Evolutionary conservation across 2,329 filamentous ascomycete species (phyloP).

Genomic region (Lachnellula suecica): DNA sequence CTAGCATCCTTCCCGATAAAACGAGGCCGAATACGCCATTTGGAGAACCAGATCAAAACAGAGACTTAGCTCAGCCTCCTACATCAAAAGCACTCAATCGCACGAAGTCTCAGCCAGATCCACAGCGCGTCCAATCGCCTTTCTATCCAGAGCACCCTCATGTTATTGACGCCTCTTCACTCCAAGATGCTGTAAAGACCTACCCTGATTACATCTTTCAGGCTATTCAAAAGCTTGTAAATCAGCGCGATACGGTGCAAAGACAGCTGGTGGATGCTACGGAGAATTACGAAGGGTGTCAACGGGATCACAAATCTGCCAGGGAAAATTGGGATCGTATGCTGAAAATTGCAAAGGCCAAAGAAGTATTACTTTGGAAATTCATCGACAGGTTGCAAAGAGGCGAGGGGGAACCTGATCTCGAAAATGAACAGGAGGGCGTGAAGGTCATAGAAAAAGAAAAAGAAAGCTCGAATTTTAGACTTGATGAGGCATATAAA

Average conservation of each 20-base stretch:
- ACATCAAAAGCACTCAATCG: neutral
- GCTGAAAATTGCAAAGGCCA: slow-evolving; percentile 1
- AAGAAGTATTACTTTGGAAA: slow-evolving; percentile 16
- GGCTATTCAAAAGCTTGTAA: neutral
- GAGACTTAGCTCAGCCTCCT: neutral
- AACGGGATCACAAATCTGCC: slow-evolving; percentile 3
- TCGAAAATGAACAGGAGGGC: no score
- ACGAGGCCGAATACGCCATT: neutral
- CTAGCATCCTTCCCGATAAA: neutral
- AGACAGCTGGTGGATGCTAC: neutral
- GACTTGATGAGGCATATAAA: neutral
- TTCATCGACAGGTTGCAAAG: slow-evolving; percentile 9
- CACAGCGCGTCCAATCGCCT: neutral
- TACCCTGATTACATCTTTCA: slow-evolving; percentile 4
- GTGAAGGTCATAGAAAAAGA: no score
- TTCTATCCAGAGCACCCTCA: neutral
- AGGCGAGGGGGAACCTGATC: neutral
- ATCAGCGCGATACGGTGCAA: slow-evolving; percentile 5
- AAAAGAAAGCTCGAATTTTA: neutral
- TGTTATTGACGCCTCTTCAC: slow-evolving; percentile 6
- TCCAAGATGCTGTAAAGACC: neutral
- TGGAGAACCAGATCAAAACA: neutral
- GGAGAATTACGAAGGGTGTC: neutral
- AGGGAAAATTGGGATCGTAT: slow-evolving; percentile 4
- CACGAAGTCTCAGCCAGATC: neutral